Evolutionary conservation across 2,329 filamentous ascomycete species (phyloP), one percentile per base, ranked within the genome.

Genomic region (Fusarium circinatum): DNA sequence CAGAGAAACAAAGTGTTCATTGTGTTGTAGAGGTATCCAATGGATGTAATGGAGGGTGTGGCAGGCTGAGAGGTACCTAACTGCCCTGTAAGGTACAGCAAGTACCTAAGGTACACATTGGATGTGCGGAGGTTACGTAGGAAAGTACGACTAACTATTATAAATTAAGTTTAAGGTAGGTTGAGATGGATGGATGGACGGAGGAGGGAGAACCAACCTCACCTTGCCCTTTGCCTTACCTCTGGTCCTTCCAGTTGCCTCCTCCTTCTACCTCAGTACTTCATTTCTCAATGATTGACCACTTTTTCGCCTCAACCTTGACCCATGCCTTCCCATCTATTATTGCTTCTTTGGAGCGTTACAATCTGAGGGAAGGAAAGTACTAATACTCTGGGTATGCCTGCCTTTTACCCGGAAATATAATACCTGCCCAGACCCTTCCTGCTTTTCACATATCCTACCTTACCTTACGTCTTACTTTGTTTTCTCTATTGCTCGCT

Each of bases 121-220:
- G 24, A 28, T 54, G 26, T 13, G 34, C 26, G 20, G 20, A 65
- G 61, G 62, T 38, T 56, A 58, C 41, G 36, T 59, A 44, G 56
- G 57, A 57, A 57, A 49, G 58, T 32, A 57, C 20, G 20, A 18
- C 63, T 68, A 30, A 24, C 62, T 62, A 58, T 57, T 26, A 52
- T 55, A 65, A 70, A 70, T 65, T 70, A 54, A 65, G 67, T 70
- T 70, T 39, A n/a, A n/a, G n/a, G n/a, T n/a, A 36, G 42, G 36
- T 42, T 38, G 34, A 22, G 28, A 28, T 34, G 55, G 28, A 26
- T 34, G 55, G 28, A 32, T 52, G 18, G 51, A 44, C 49, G 65
- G 55, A 36, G 22, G 62, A 68, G 59, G 34, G 61, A 70, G 52
- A 60, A 52, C 39, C 65, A 63, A 51, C 65, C 65, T 63, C 36